These are phyloP conservation scores for Dactylellina cionopaga DNA, from an alignment of 2,329 filamentous ascomycete genomes.

Conservation along the genomic window DNA sequence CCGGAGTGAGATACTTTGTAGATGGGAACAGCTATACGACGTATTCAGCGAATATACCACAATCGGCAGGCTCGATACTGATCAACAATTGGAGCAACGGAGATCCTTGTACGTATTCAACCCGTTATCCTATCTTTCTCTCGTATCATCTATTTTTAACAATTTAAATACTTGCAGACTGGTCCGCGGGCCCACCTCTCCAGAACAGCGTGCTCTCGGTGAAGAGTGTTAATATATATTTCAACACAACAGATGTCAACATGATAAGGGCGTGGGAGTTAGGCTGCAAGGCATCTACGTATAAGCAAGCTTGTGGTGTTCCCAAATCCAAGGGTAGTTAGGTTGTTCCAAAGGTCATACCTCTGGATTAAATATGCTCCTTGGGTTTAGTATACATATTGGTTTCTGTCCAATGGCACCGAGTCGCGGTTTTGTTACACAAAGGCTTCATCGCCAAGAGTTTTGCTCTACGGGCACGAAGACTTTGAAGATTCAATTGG, in stretches of 20 bases:
- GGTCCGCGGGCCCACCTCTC: slow-evolving; percentile 32
- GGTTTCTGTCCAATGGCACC: too few species aligned
- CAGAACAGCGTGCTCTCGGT: slow-evolving; percentile 29
- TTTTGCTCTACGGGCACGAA: too few species aligned
- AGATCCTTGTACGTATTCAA: slow-evolving; percentile 23
- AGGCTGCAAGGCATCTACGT: slow-evolving; percentile 17
- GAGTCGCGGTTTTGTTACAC: too few species aligned
- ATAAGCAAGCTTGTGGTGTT: slow-evolving; percentile 17
- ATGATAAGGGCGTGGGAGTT: slow-evolving; percentile 9
- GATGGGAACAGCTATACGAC: slow-evolving; percentile 12
- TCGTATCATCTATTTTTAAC: not conserved
- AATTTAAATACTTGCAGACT: slow-evolving; percentile 13
- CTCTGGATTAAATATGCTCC: too few species aligned
- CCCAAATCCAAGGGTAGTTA: slow-evolving; percentile 14
- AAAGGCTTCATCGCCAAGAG: too few species aligned
- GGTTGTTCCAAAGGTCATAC: not conserved
- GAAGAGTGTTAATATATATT: slow-evolving; percentile 34
- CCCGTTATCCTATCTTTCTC: too few species aligned
- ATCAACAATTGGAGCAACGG: slow-evolving; percentile 52
- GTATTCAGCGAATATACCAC: slow-evolving; percentile 9
- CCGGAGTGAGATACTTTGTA: slow-evolving; percentile 28
- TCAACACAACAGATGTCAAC: slow-evolving; percentile 26
- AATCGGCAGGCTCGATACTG: slow-evolving; percentile 8
- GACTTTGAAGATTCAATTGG: too few species aligned
- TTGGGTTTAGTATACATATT: too few species aligned